Conservation (phyloP, 2,329 filamentous ascomycete species). For the Exophiala aquamarina region DNA sequence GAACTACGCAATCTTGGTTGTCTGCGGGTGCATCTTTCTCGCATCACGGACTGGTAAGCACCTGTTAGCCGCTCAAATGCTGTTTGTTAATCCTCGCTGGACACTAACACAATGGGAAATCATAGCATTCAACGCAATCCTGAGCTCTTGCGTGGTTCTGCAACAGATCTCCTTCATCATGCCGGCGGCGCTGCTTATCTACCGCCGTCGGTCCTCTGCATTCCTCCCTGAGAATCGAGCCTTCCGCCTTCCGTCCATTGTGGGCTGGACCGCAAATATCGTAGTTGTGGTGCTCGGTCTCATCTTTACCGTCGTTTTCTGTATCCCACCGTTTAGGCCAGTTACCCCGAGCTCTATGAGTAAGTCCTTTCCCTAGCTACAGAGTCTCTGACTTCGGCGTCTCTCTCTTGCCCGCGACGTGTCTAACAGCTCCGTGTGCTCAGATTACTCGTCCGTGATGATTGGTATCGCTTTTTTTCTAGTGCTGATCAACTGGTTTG, state of each 20-base stretch:
- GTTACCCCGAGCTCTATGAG: slow-evolving; percentile 39
- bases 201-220: slow-evolving; percentile 17
- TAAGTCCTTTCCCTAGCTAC: background rate
- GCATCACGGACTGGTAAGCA: slow-evolving; percentile 25
- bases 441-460: slow-evolving; percentile 41
- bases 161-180: slow-evolving; percentile 27
- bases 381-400: slow-evolving; percentile 5
- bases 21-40: slow-evolving; percentile 31
- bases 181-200: slow-evolving; percentile 29
- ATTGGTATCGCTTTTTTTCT: slow-evolving; percentile 36
- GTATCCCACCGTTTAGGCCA: slow-evolving; percentile 33
- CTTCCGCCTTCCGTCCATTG: slow-evolving; percentile 21
- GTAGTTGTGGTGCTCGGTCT: slow-evolving; percentile 28
- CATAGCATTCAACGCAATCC: slow-evolving; percentile 29
- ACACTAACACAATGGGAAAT: background rate
- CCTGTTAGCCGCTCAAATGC: background rate
- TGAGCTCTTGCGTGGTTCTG: slow-evolving; percentile 23
- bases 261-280: slow-evolving; percentile 30
- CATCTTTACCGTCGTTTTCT: slow-evolving; percentile 31
- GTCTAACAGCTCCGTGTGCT: slow-evolving; percentile 6
- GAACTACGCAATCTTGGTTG: slow-evolving; percentile 22
- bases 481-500: slow-evolving; percentile 61
- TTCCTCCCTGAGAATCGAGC: slow-evolving; percentile 1
- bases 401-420: slow-evolving; percentile 20
- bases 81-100: background rate